Percentiles rank a stretch among this genome's conserved stretches.
phyloP scores from a whole-genome alignment of 164 flowering plant genomes.

The Akebia trifoliata region DNA sequence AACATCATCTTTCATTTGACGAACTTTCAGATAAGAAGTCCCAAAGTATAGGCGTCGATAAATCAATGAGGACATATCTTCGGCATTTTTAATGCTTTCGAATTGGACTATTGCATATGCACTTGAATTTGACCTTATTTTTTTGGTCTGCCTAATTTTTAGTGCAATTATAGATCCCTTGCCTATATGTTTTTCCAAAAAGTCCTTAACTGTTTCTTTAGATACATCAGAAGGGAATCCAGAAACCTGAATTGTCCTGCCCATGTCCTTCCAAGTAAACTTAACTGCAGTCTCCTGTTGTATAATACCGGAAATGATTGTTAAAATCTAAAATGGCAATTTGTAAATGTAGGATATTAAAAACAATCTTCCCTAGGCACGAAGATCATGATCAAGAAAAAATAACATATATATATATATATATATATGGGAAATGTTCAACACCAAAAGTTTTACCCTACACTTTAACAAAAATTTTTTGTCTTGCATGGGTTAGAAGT shows the following conservation, averaged over 20 bases:
- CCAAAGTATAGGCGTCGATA: conserved; percentile 30
- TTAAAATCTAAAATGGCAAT: neutral
- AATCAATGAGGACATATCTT: conserved; percentile 29
- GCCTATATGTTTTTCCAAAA: conserved; percentile 50
- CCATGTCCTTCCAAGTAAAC: conserved; percentile 28
- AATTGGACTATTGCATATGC: conserved; percentile 65
- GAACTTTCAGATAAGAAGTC: conserved; percentile 35
- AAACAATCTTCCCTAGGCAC: neutral
- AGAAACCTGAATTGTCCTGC: conserved; percentile 49
- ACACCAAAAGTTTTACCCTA: too few species aligned
- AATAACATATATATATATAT: too few species aligned
- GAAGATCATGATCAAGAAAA: too few species aligned
- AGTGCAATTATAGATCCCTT: conserved; percentile 48
- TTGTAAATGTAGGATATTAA: neutral
- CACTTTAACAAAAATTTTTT: too few species aligned
- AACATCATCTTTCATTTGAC: conserved; percentile 39
- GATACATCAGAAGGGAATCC: conserved; percentile 46
- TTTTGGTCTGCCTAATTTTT: conserved; percentile 33
- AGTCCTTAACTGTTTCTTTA: conserved; percentile 37
- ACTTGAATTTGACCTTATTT: conserved; percentile 20
- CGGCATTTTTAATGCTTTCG: conserved; percentile 24
- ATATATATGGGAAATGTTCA: too few species aligned
- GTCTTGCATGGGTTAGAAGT: too few species aligned
- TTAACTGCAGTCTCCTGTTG: conserved; percentile 6
- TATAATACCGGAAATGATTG: conserved; percentile 3